Conservation (phyloP, 257 asterid genomes). For the Nicotiana attenuata region DNA sequence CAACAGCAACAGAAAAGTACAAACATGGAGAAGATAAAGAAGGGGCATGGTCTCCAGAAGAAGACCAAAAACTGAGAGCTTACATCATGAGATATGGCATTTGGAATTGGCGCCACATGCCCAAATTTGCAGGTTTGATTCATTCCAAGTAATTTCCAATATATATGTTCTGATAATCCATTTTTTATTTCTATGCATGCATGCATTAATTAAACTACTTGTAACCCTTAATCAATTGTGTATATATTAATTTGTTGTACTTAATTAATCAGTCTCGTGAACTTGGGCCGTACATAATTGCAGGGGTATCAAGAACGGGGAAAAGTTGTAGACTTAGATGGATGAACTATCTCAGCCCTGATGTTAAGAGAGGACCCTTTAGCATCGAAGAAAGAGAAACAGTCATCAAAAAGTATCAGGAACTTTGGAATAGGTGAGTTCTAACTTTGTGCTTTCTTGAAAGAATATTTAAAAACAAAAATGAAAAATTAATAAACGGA, state of each 20-base stretch:
- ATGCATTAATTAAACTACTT: background rate
- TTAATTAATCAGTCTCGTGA: too few relatives aligned
- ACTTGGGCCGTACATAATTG: background rate
- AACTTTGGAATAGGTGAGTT: constrained; percentile 1
- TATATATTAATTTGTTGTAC: background rate
- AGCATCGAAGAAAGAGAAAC: background rate
- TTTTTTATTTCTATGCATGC: background rate
- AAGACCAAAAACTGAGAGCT: constrained; percentile 16
- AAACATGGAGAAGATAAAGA: constrained; percentile 7
- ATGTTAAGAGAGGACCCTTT: too few relatives aligned
- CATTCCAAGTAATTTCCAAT: background rate
- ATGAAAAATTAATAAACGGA: too few relatives aligned
- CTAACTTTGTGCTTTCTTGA: too few relatives aligned
- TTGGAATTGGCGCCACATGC: constrained; percentile 26
- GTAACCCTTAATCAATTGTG: background rate
- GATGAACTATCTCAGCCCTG: too few relatives aligned
- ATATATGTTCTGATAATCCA: background rate
- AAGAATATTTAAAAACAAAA: too few relatives aligned
- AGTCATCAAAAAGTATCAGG: background rate
- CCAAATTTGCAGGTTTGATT: constrained; percentile 21
- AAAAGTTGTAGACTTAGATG: constrained; percentile 16
- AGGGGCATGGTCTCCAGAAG: constrained; percentile 22
- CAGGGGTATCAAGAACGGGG: constrained; percentile 14
- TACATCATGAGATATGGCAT: constrained; percentile 21
- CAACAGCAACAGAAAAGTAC: background rate